Base-by-base conservation (phyloP, 2,329 filamentous ascomycete species). In the Colletotrichum sojae region DNA sequence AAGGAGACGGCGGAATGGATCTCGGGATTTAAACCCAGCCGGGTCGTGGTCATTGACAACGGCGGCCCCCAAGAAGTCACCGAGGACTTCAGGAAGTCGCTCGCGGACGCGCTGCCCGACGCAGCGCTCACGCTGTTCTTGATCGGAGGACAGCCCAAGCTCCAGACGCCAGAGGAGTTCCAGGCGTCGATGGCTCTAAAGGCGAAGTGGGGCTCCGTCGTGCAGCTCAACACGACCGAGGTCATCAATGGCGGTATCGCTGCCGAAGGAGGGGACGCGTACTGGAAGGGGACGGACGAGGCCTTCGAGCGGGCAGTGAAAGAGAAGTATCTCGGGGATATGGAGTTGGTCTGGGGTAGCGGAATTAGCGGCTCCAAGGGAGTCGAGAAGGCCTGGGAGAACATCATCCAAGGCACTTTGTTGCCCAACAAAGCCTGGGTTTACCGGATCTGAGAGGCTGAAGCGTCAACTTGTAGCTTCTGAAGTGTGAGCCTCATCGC, bases 11-110 rank as follows among this genome's bases (percentile, higher is more conserved):
- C 66, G 1, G 59, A 67, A 0, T 75, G 74, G 73, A 57, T 75
- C 13, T 36, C 2, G 0, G 12, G 39, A 4, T 36, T 70, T 2
- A n/a, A 71, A 22, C 66, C 73, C 1, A 63, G 55, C 25, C 69
- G 71, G 3, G 46, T 75, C 27, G 71, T 75, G 12, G 53, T 75
- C 3, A 22, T 73, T 6, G 72, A 75, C 45, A 75, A 71, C 51
- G 74, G 73, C 16, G 73, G 67, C 0, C 63, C 69, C 0, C 43
- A 54, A 6, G 56, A 58, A 20, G 52, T 40, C 8, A 48, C 48
- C 2, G 66, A 64, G 16, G n/a, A 20, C 5, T 59, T 72, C 13
- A 60, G 31, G 5, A 54, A 69, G 18, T 46, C 57, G 25, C 16
- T 71, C 15, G 48, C 36, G 3, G 40, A 39, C 15, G n/a, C 39